Evolutionary conservation across 2,329 filamentous ascomycete species (phyloP), one percentile per base, ranked within the genome.

Genomic region (Clarireedia paspali): DNA sequence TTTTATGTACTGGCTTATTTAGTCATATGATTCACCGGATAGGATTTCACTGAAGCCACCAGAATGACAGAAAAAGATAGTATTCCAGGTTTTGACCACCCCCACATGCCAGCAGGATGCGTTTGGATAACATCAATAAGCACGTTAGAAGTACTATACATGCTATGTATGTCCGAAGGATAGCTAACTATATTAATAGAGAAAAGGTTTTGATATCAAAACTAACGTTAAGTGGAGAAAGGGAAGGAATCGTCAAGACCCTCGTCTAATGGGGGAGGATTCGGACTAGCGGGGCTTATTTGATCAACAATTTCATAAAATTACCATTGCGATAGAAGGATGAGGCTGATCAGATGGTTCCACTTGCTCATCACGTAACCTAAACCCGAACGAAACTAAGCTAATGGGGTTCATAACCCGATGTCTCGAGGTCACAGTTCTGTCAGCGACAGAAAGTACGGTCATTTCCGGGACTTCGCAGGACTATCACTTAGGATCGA

Each of bases 321-420:
- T 47, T 47, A 47, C 23, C 2, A 14, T 47, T 15, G 26, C 44
- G 44, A 47, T n/a, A 6, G 44, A 47, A 47, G 44, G 44, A 47
- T 47, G 44, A 27, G 10, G 44, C 44, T 47, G 44, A 47, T 23
- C 23, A 47, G 20, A 39, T 55, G 59, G 7, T 34, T 26, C 53
- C 4, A 62, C 62, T 23, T 48, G 48, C 3, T 60, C 40, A 44
- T 44, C 40, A 44, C 40, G 40, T 44, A 34, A 14, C 30, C 30
- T 44, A 24, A 23, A 44, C 20, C 23, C 17, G 40, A 44, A 44
- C 40, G n/a, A 20, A 44, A 44, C 17, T 12, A 12, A 44, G 9
- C 23, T 20, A 17, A 23, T 20, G 40, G 17, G n/a, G 30, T 34
- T 34, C 40, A 44, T 42, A 42, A n/a, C 15, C 17, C 39, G 15